Percentiles rank a stretch among this genome's conserved stretches.
Evolutionary conservation across 75 land plant genomes (phyloP).

Genomic region (Selaginella tamariscina): DNA sequence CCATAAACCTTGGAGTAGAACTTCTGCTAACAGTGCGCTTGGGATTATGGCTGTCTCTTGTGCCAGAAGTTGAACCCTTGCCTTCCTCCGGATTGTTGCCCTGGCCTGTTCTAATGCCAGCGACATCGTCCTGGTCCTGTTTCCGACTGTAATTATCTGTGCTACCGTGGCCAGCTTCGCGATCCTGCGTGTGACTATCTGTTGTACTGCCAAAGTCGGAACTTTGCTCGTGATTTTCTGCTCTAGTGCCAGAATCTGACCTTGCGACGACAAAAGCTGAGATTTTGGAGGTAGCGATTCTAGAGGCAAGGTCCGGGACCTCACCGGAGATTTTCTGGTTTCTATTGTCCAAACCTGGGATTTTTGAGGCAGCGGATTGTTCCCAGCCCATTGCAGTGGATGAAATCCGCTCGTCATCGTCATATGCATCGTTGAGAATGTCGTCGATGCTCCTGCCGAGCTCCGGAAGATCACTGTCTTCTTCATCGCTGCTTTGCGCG

Average conservation of each 20-base stretch:
- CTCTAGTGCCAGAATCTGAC: background rate
- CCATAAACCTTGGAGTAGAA: background rate
- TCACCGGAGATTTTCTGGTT: background rate
- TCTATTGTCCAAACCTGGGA: background rate
- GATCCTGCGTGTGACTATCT: too few species aligned
- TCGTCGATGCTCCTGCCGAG: slow-evolving; percentile 57
- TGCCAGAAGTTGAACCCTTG: background rate
- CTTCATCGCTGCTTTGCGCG: slow-evolving; percentile 24
- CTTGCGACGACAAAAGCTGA: slow-evolving; percentile 12
- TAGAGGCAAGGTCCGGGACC: slow-evolving; percentile 13
- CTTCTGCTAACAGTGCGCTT: background rate
- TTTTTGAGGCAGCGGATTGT: background rate
- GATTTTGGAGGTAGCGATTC: background rate
- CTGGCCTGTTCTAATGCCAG: background rate
- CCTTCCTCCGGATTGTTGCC: background rate
- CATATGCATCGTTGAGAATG: slow-evolving; percentile 50
- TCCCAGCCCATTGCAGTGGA: slow-evolving; percentile 1
- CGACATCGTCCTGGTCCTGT: slow-evolving; percentile 4
- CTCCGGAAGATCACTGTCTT: slow-evolving; percentile 23
- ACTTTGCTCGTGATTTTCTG: background rate
- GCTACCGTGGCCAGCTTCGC: too few species aligned
- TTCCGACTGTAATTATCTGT: too few species aligned
- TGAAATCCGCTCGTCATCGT: slow-evolving; percentile 16
- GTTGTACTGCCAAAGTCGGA: too few species aligned
- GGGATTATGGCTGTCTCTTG: slow-evolving; percentile 11